Evolutionary conservation across 2,329 filamentous ascomycete genomes (phyloP), one percentile per base, ranked within the genome.

Genomic region (Ophiocordyceps polyrhachis-furcata): DNA sequence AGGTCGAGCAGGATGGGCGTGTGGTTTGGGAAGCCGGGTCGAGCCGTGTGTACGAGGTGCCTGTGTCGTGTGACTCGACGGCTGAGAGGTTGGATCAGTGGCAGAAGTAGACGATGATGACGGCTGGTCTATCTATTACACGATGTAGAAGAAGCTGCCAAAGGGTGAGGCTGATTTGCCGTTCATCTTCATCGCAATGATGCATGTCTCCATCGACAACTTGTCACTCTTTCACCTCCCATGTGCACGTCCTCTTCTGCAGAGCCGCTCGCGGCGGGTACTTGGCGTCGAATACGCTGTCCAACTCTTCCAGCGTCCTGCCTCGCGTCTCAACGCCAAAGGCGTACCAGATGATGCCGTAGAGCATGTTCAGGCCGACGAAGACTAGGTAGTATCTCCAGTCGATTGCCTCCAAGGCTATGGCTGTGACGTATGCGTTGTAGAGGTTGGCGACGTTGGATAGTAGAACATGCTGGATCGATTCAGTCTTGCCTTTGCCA

Each of bases 261-360:
- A 65, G 49, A 28, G 62, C 62, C 5, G 61, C 61, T 41, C 62
- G 58, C 21, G 60, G 60, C 20, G 60, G 60, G 45, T 54, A 61
- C 42, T 55, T 59, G 7, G 60, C 56, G 25, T 58, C 50, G 45
- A 62, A 62, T 38, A 70, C 67, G 4, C 56, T 58, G 31, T 67
- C 61, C 49, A 69, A 51, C 49, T 70, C 66, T 48, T 70, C 66
- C 21, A 70, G 58, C 43, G 64, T 58, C 19, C 56, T 50, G 1
- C 56, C 56, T 6, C 55, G 50, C 1, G 56, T 58, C 44, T 58
- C 56, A 12, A 58, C 55, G 23, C 55, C 56, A 35, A 58, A 46
- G 7, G 55, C n/a, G 41, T 51, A 58, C 56, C 55, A 58, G 12
- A 55, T 29, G 23, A 42, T 44, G 25, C 49, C 37, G 38, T 58